Conservation (phyloP, 1,284 basidiomycete species). For the Cutaneotrichosporon sp. region DNA sequence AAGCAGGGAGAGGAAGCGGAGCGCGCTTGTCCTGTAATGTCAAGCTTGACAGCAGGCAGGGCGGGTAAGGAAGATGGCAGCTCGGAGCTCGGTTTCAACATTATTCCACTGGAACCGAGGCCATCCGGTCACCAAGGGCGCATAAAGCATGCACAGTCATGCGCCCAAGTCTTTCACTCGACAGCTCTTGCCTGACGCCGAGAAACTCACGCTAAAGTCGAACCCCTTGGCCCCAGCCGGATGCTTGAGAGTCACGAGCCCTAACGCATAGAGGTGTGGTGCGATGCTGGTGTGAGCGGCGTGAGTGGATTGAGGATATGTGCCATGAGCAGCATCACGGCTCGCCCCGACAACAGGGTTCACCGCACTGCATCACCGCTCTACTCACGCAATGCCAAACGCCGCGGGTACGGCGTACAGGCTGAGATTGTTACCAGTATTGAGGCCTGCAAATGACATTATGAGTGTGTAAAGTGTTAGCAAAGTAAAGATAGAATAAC, state of each 20-base stretch:
- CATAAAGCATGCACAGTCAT: too few species aligned
- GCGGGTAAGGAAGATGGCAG: too few species aligned
- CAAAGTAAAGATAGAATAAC: neutral
- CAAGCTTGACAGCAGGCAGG: too few species aligned
- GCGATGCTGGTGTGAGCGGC: slow-evolving; percentile 18
- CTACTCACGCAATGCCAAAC: slow-evolving; percentile 30
- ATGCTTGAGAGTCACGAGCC: slow-evolving; percentile 18
- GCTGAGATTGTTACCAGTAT: slow-evolving; percentile 26
- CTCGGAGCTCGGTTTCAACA: too few species aligned
- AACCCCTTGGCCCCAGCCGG: slow-evolving; percentile 17
- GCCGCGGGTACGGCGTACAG: slow-evolving; percentile 41
- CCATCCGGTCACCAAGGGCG: too few species aligned
- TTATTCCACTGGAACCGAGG: too few species aligned
- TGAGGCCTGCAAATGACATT: slow-evolving; percentile 19
- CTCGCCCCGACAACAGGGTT: neutral
- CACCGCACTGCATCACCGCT: neutral
- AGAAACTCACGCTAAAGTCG: slow-evolving; percentile 24
- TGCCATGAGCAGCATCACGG: too few species aligned
- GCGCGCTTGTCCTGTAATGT: too few species aligned
- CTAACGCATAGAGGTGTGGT: slow-evolving; percentile 26
- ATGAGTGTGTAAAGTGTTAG: neutral
- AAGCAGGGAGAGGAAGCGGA: neutral
- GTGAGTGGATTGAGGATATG: neutral
- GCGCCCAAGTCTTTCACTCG: neutral
- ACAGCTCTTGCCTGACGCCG: neutral